A percentile compares a stretch with the other conserved stretches of the same genome.
Conservation (phyloP, 1,139 yeast genomes). For the Pneumocystis jirovecii region DNA sequence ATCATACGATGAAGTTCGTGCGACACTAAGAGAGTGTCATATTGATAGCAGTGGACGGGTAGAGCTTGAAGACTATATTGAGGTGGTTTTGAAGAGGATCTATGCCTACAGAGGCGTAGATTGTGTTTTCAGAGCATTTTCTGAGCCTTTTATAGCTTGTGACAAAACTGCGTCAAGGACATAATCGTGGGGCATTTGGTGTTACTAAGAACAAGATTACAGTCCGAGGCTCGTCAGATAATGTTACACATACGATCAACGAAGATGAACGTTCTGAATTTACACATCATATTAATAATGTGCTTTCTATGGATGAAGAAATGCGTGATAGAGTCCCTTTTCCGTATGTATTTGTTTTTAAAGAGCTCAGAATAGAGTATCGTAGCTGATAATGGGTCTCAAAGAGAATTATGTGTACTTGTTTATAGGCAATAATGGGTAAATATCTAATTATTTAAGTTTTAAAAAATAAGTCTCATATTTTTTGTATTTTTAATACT, state of each 20-base stretch:
- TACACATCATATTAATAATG: conserved; percentile 88
- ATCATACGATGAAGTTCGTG: conserved; percentile 83
- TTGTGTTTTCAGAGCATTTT: neutral
- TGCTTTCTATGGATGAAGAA: conserved; percentile 76
- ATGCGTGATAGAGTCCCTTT: conserved; percentile 78
- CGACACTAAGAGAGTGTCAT: conserved; percentile 73
- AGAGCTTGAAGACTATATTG: conserved; percentile 90
- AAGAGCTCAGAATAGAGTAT: neutral
- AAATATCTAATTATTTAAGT: no score
- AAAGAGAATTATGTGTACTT: neutral
- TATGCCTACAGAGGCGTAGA: neutral
- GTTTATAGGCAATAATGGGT: no score
- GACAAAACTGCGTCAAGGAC: neutral
- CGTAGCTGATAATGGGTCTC: neutral
- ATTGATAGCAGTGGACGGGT: conserved; percentile 96
- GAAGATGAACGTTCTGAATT: conserved; percentile 95
- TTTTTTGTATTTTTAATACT: no score
- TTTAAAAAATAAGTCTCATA: no score
- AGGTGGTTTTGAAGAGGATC: conserved; percentile 29
- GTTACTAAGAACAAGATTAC: conserved; percentile 37
- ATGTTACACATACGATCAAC: conserved; percentile 92
- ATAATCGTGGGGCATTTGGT: conserved; percentile 5
- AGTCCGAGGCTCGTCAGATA: conserved; percentile 68
- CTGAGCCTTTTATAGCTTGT: neutral
- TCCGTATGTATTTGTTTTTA: conserved; percentile 27